Evolutionary conservation across 805 yeast genomes (phyloP).

Genomic region (Yarrowia porcina): DNA sequence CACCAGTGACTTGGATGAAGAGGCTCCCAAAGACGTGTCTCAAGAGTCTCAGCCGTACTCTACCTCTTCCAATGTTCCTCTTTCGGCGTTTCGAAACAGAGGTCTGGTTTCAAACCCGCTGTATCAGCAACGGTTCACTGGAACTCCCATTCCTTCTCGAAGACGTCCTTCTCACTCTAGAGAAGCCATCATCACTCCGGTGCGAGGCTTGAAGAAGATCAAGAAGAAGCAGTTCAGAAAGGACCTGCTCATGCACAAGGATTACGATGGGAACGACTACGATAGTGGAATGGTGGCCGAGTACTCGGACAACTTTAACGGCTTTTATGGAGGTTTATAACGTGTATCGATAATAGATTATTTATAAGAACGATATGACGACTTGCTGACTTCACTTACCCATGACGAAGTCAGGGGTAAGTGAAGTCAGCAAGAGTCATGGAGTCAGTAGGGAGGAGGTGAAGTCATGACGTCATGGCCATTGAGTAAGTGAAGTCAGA

Average conservation of each 20-base stretch:
- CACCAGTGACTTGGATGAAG: slow-evolving; percentile 79
- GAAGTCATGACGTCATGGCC: no score
- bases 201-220: slow-evolving; percentile 30
- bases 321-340: slow-evolving; percentile 19
- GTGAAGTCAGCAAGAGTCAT: no score
- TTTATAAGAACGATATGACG: no score
- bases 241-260: slow-evolving; percentile 17
- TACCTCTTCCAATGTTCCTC: slow-evolving; percentile 52
- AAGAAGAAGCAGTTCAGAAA: slow-evolving; percentile 28
- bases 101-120: slow-evolving; percentile 41
- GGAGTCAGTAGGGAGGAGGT: no score
- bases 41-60: slow-evolving; percentile 33
- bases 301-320: slow-evolving; percentile 3
- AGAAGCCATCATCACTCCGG: slow-evolving; percentile 37
- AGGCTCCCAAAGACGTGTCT: slow-evolving; percentile 28
- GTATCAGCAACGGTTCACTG: slow-evolving; percentile 12
- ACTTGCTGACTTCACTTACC: no score
- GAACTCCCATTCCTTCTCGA: slow-evolving; percentile 15
- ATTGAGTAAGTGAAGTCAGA: no score
- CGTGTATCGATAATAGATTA: slow-evolving; percentile 17
- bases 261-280: slow-evolving; percentile 23
- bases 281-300: slow-evolving; percentile 21
- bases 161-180: slow-evolving; percentile 26
- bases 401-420: no score
- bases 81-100: slow-evolving; percentile 88